Evolutionary conservation across 305 asterid genomes (phyloP).

Genomic region (Stenogyne calaminthoides): DNA sequence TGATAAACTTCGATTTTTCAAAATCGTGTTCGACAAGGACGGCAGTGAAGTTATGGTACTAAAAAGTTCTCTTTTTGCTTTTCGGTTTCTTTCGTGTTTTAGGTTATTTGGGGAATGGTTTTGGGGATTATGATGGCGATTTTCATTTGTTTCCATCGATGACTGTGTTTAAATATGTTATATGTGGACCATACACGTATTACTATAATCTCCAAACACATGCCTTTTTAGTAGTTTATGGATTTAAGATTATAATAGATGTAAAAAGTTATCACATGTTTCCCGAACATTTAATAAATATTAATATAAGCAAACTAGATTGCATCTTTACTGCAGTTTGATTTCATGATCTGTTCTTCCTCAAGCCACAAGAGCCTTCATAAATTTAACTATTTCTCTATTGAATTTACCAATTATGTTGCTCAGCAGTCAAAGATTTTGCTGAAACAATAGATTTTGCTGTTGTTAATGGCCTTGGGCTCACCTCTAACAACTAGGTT

Average conservation of each 20-base stretch:
- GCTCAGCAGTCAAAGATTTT: neutral
- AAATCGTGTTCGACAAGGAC: conserved; percentile 22
- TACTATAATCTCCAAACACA: neutral
- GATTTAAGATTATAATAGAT: neutral
- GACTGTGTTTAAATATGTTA: neutral
- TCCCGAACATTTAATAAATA: neutral
- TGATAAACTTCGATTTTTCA: conserved; percentile 29
- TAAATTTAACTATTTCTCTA: no score
- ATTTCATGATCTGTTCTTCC: neutral
- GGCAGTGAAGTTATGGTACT: conserved; percentile 30
- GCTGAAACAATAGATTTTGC: neutral
- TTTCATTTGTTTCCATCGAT: neutral
- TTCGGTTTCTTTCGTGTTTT: conserved; percentile 16
- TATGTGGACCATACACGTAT: neutral
- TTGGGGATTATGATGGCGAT: neutral
- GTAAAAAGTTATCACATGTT: neutral
- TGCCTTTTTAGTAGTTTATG: neutral
- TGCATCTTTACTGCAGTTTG: neutral
- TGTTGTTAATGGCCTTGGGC: neutral
- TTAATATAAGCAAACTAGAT: neutral
- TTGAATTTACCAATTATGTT: neutral
- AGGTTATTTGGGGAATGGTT: neutral
- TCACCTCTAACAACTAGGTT: neutral
- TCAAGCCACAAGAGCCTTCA: no score
- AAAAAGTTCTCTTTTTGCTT: neutral